Evolutionary conservation across 169 alveolate species (phyloP).

Genomic region (Eimeria maxima): DNA sequence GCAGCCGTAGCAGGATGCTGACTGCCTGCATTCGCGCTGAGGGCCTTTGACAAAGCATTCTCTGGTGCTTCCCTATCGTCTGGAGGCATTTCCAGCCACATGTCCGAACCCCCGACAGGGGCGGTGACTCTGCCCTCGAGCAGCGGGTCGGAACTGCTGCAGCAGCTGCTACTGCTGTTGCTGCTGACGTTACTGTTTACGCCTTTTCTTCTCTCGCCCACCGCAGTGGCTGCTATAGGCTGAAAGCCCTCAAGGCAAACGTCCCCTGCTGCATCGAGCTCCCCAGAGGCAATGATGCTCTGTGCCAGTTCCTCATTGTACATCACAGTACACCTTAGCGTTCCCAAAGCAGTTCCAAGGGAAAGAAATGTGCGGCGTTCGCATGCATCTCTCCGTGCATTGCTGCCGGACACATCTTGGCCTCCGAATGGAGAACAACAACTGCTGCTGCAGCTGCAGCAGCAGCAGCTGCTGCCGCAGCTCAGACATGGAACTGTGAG

Average conservation of each 20-base stretch:
- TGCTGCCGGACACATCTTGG: background rate
- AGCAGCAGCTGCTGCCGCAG: slow-evolving; percentile 10
- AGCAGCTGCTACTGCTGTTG: slow-evolving; percentile 1
- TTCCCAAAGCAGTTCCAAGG: background rate
- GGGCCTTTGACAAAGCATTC: background rate
- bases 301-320: slow-evolving; percentile 37
- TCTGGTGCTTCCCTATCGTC: background rate
- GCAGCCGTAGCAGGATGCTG: background rate
- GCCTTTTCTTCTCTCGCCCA: background rate
- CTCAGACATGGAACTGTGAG: background rate
- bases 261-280: background rate
- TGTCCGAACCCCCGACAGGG: slow-evolving; percentile 9
- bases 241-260: slow-evolving; percentile 4
- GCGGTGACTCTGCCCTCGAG: background rate
- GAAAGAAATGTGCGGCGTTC: background rate
- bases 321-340: slow-evolving; percentile 2
- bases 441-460: slow-evolving; percentile 9
- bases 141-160: background rate
- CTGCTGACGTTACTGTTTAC: background rate
- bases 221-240: background rate
- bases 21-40: background rate
- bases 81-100: slow-evolving; percentile 49
- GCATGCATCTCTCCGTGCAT: background rate
- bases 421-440: slow-evolving; percentile 7
- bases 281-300: background rate